Evolutionary conservation across 306 rosid genomes (phyloP).

Genomic region (Pyrus communis): DNA sequence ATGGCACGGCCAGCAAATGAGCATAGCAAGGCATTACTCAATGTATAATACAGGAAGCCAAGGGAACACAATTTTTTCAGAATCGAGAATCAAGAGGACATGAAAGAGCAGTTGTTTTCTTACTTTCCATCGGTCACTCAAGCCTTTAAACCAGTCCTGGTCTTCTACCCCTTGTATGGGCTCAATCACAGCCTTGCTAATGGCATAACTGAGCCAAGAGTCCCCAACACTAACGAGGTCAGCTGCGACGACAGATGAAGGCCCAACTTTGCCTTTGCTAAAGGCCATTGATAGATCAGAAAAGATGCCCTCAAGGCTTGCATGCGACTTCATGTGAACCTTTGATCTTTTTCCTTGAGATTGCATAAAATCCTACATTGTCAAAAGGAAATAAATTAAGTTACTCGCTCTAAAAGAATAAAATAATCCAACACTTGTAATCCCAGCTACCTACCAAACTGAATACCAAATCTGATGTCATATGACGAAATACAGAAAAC

Average conservation of each 20-base stretch:
- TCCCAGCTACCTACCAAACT: background rate
- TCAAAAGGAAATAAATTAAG: conserved; percentile 9
- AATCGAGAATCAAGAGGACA: background rate
- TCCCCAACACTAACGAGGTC: conserved; percentile 79
- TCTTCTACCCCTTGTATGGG: conserved; percentile 66
- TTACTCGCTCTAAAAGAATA: background rate
- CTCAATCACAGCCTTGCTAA: conserved; percentile 57
- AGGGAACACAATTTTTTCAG: background rate
- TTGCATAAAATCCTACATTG: conserved; percentile 63
- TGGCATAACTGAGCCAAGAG: conserved; percentile 78
- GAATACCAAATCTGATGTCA: background rate
- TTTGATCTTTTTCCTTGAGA: conserved; percentile 74
- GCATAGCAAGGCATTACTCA: background rate
- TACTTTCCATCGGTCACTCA: conserved; percentile 89
- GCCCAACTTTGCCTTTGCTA: conserved; percentile 35
- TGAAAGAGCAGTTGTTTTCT: conserved; percentile 22
- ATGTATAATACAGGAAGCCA: background rate
- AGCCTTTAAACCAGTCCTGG: conserved; percentile 79
- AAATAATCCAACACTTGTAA: background rate
- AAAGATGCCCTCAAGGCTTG: conserved; percentile 61
- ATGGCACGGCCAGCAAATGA: background rate
- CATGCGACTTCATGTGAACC: conserved; percentile 50
- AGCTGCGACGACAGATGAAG: conserved; percentile 64
- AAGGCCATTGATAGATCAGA: conserved; percentile 52
- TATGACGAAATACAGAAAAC: background rate